Base-by-base conservation (phyloP, 1,139 yeast genomes). In the Yamadazyma diddensiae region DNA sequence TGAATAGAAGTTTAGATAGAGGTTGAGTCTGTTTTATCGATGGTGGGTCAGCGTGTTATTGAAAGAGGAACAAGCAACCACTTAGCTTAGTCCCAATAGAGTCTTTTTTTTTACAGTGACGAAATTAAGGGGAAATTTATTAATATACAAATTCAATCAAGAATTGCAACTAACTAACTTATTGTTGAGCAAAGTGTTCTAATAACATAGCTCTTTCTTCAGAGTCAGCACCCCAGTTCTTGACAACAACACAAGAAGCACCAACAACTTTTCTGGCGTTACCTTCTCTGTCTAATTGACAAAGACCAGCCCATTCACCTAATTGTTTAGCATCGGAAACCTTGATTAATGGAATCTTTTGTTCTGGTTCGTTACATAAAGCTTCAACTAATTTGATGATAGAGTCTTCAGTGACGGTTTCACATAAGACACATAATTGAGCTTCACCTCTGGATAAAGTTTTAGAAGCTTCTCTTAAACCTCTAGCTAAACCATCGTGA, bases 231-330 rank as follows among this genome's bases (percentile, higher is more conserved):
- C 98, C 98, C 97, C 97, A 92, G 94, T 87, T 83, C 82, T 86
- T 88, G 80, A 92, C 88, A 63, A 92, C 98, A 65, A 92, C 97
- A 74, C 95, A 92, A 62, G 97, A 90, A 73, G 97, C 95, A 77
- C 97, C 98, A 70, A 94, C 98, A 62, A 92, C 97, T 88, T 92
- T 92, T 82, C 97, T 88, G 77, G 97, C 97, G 81, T 90, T 88
- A 77, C 98, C 99, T 64, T 92, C 98, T 79, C 96, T 88, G 94
- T 92, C 98, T 63, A 92, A 83, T 78, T 88, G 92, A 79, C 97
- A 94, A 59, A 92, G 82, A 82, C 99, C 99, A 64, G 97, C 98
- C 99, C 98, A 92, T 80, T 92, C 97, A 81, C 99, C 99, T 67
- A 92, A 84, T 79, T 87, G 87, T 84, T 92, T 92, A 67, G 97